phyloP scores from a whole-genome alignment of 208 protist genomes.

The Leishmania major region DNA sequence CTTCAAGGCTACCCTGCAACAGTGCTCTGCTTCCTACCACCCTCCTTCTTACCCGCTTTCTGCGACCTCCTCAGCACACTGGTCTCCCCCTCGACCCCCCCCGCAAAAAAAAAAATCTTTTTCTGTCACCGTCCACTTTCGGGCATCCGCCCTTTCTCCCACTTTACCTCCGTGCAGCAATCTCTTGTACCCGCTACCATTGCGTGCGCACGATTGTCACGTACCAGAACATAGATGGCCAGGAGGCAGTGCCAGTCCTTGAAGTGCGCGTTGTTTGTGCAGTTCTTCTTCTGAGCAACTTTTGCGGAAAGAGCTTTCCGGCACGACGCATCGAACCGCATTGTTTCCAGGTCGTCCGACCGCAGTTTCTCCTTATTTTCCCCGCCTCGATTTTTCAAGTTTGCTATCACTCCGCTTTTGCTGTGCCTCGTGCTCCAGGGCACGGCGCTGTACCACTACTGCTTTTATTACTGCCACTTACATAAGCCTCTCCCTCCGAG shows the following conservation, averaged over 20 bases:
- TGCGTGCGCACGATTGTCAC: not conserved
- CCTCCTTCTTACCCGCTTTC: not conserved
- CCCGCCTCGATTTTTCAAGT: not conserved
- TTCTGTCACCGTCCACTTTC: not conserved
- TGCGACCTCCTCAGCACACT: not conserved
- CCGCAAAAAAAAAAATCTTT: not conserved
- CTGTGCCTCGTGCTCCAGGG: not conserved
- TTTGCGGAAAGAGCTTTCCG: not conserved
- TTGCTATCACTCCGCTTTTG: no score
- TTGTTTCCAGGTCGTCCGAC: no score
- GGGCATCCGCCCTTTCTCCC: not conserved
- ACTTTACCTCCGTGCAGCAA: not conserved
- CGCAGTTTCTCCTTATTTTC: not conserved
- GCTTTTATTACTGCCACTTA: no score
- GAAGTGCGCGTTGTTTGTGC: not conserved
- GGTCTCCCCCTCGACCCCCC: no score
- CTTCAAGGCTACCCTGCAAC: not conserved
- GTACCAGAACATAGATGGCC: not conserved
- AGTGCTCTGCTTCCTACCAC: not conserved
- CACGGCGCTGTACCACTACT: not conserved
- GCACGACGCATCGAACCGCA: not conserved
- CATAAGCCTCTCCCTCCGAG: not conserved
- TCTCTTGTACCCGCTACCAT: not conserved
- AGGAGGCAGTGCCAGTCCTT: not conserved
- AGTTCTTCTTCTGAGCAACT: not conserved